Conservation (phyloP, 2,329 filamentous ascomycete species). For the Aspergillus uvarum region DNA sequence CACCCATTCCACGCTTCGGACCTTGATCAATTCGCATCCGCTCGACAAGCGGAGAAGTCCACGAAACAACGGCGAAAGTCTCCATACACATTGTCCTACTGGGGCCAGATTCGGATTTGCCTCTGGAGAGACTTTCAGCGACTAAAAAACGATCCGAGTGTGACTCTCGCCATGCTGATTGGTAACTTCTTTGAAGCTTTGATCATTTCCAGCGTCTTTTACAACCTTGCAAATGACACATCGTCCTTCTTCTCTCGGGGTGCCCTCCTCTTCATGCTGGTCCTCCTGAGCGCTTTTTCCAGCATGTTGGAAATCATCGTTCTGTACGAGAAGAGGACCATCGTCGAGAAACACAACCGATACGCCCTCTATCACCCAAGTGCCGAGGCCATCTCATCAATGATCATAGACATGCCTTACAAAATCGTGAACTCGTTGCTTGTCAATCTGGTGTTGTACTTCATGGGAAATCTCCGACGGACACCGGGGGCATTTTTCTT, state of each 20-base stretch:
- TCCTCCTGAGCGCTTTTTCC: slow-evolving; percentile 77
- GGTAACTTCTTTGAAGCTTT: slow-evolving; percentile 72
- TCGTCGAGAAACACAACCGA: slow-evolving; percentile 22
- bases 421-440: slow-evolving; percentile 68
- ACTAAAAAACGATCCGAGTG: slow-evolving; percentile 68
- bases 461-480: slow-evolving; percentile 76
- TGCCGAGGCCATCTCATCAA: slow-evolving; percentile 7
- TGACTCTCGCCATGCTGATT: slow-evolving; percentile 62
- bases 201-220: slow-evolving; percentile 76
- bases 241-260: slow-evolving; percentile 72
- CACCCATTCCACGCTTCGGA: slow-evolving; percentile 1
- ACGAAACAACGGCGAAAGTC: slow-evolving; percentile 60
- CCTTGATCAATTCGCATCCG: slow-evolving; percentile 30
- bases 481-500: slow-evolving; percentile 78
- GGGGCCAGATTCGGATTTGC: slow-evolving; percentile 72
- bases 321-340: slow-evolving; percentile 18
- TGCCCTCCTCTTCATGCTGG: slow-evolving; percentile 77
- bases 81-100: slow-evolving; percentile 75
- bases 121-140: slow-evolving; percentile 74
- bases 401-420: slow-evolving; percentile 58
- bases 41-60: slow-evolving; percentile 37
- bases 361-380: slow-evolving; percentile 24
- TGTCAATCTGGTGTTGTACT: slow-evolving; percentile 79
- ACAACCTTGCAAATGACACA: slow-evolving; percentile 65
- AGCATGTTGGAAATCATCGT: slow-evolving; percentile 61